Percentiles rank a stretch among this genome's conserved stretches.
These are phyloP conservation scores for Calocera cornea DNA, from an alignment of 768 basidiomycete species.

Conservation along the genomic window DNA sequence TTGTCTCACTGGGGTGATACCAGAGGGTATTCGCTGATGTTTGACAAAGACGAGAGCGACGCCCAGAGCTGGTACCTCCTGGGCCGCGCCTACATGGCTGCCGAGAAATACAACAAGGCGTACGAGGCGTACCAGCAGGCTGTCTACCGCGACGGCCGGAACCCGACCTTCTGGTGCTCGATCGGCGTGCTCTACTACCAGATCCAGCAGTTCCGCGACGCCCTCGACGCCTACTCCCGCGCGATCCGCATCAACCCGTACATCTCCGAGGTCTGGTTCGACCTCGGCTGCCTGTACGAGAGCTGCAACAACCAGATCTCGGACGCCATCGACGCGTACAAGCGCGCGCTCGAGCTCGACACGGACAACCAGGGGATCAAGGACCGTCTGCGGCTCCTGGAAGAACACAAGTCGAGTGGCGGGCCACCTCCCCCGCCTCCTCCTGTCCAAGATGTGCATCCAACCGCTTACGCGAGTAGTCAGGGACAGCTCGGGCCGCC, in stretches of 20 bases:
- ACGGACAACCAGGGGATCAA: slow-evolving; percentile 72
- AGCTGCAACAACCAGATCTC: slow-evolving; percentile 98
- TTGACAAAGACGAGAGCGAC: slow-evolving; percentile 67
- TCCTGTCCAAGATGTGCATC: slow-evolving; percentile 89
- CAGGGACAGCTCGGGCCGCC: slow-evolving; percentile 15
- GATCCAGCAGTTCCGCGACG: slow-evolving; percentile 98
- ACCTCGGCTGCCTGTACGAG: slow-evolving; percentile 92
- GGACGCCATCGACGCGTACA: slow-evolving; percentile 97
- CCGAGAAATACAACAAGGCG: slow-evolving; percentile 97
- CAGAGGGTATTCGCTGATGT: neutral
- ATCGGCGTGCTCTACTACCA: slow-evolving; percentile 99
- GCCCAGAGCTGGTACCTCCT: slow-evolving; percentile 99
- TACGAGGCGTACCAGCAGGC: slow-evolving; percentile 99
- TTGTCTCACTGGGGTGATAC: neutral
- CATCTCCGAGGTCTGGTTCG: slow-evolving; percentile 91
- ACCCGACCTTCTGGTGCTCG: slow-evolving; percentile 99
- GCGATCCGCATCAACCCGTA: slow-evolving; percentile 98
- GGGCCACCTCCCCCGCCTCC: slow-evolving; percentile 69
- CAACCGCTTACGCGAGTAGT: slow-evolving; percentile 65
- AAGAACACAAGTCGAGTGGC: slow-evolving; percentile 63
- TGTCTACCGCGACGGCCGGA: slow-evolving; percentile 95
- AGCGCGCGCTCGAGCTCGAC: slow-evolving; percentile 86
- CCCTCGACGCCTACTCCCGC: slow-evolving; percentile 95
- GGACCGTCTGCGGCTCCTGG: slow-evolving; percentile 62
- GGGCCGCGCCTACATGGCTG: slow-evolving; percentile 96